Evolutionary conservation across 169 alveolate species (phyloP), one percentile per base, ranked within the genome.

Genomic region (Plasmodium gaboni): DNA sequence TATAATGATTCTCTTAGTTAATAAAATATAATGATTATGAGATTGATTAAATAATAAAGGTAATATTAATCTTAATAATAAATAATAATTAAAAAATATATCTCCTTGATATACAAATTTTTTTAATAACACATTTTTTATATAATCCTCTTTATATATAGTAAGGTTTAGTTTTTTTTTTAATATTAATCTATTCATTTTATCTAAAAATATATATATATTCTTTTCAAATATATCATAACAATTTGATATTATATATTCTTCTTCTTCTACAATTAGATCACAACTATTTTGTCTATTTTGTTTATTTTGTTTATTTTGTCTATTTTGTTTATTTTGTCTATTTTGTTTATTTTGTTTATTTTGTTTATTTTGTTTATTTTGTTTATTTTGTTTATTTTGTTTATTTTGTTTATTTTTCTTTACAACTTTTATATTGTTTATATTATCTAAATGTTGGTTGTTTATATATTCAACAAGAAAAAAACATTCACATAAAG

Each of bases 401-500:
- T n/a, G n/a, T n/a, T n/a, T n/a, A n/a, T n/a, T n/a, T n/a, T n/a
- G n/a, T n/a, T n/a, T 32, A 0, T 32, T 38, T 38, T 38, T 38
- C 46, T 38, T 38, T 38, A 38, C 46, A 5, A 38, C 10, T 38
- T 38, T 38, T 46, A 9, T 22, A 10, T 6, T 57, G 38, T 19
- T 28, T 44, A 38, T 7, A 19, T 65, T 26, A 12, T 38, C 17
- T 26, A 55, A 17, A 9, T 65, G 9, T 8, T 46, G 28, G 24
- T 59, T 70, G 7, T 64, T 64, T n/a, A 83, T 38, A 19, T 68
- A 15, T 1, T 83, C 57, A 15, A 83, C 46, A 44, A 83, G 83
- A 63, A 83, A 83, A 63, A 69, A 83, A 9, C 74, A 83, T 51
- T 83, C 91, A 48, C 91, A 83, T 24, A 83, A 55, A 5, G 91